Conservation (phyloP, 805 yeast genomes). For the Candida vartiovaarae region DNA sequence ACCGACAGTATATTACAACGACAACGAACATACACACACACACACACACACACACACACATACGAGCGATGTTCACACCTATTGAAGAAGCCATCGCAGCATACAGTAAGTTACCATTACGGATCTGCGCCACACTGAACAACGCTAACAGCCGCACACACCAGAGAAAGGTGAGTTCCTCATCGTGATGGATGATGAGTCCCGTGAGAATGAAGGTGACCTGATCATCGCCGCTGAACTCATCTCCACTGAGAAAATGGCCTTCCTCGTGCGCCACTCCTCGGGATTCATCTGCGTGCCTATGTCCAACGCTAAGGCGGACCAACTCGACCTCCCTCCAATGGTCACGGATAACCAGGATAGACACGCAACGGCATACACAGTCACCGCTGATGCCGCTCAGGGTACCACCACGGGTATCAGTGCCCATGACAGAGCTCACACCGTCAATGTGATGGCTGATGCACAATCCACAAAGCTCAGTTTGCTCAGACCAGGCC, state of each 20-base stretch:
- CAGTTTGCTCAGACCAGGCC: slow-evolving; percentile 90
- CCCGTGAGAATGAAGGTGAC: slow-evolving; percentile 97
- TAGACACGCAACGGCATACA: slow-evolving; percentile 95
- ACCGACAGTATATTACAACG: too few species aligned
- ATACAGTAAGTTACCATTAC: slow-evolving; percentile 35
- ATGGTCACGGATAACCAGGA: slow-evolving; percentile 56
- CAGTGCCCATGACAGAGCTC: slow-evolving; percentile 87
- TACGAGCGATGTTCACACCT: slow-evolving; percentile 33
- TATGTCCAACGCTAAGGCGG: slow-evolving; percentile 68
- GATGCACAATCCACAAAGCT: slow-evolving; percentile 44
- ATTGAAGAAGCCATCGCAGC: slow-evolving; percentile 71
- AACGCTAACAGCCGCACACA: slow-evolving; percentile 3
- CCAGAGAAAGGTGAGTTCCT: slow-evolving; percentile 46
- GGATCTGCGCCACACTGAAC: background rate
- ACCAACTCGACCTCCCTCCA: slow-evolving; percentile 68
- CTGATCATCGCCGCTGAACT: slow-evolving; percentile 86
- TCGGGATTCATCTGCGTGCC: slow-evolving; percentile 96
- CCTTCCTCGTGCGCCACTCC: slow-evolving; percentile 80
- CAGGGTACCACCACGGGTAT: slow-evolving; percentile 96
- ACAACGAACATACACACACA: background rate
- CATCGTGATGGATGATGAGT: slow-evolving; percentile 95
- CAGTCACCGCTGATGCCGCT: slow-evolving; percentile 80
- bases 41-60: background rate
- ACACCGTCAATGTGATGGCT: slow-evolving; percentile 72
- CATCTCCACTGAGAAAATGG: slow-evolving; percentile 81